phyloP scores from a whole-genome alignment of 2,329 filamentous ascomycete species.

The Cladosporium sp. region DNA sequence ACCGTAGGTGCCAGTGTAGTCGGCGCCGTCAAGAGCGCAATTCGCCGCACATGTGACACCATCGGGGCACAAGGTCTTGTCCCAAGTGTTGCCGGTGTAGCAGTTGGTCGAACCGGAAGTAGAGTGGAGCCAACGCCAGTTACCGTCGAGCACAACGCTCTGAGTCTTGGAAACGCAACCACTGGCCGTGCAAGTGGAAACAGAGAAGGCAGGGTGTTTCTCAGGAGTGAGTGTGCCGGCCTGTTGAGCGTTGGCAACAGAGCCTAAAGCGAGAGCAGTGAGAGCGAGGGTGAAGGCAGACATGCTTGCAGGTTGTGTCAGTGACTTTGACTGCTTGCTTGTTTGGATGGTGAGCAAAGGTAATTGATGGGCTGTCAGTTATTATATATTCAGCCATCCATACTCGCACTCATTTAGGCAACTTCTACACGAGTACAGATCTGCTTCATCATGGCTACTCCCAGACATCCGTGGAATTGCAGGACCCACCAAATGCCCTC shows the following conservation, averaged over 20 bases:
- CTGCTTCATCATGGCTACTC: not conserved
- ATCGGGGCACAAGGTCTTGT: constrained; percentile 38
- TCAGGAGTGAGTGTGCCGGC: constrained; percentile 38
- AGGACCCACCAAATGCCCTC: not conserved
- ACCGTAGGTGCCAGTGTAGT: constrained; percentile 54
- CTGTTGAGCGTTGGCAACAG: constrained; percentile 39
- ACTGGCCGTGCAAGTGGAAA: constrained; percentile 32
- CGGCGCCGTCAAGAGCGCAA: constrained; percentile 55
- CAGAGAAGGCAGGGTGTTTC: constrained; percentile 37
- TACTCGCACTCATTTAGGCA: not conserved
- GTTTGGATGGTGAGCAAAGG: not conserved
- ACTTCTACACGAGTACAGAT: not conserved
- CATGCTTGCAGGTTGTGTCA: constrained; percentile 26
- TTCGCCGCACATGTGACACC: constrained; percentile 47
- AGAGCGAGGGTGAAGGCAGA: constrained; percentile 36
- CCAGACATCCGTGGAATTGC: not conserved
- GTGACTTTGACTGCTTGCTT: not conserved
- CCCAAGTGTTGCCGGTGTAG: constrained; percentile 45
- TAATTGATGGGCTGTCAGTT: not conserved
- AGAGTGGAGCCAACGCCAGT: constrained; percentile 50
- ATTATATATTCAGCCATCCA: not conserved
- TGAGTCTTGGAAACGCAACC: constrained; percentile 35
- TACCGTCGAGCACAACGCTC: constrained; percentile 41
- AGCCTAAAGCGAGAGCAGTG: constrained; percentile 37
- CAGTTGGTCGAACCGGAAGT: constrained; percentile 45